These are phyloP conservation scores for Termitomyces sp. DNA, from an alignment of 1,284 basidiomycete genomes.

Conservation along the genomic window DNA sequence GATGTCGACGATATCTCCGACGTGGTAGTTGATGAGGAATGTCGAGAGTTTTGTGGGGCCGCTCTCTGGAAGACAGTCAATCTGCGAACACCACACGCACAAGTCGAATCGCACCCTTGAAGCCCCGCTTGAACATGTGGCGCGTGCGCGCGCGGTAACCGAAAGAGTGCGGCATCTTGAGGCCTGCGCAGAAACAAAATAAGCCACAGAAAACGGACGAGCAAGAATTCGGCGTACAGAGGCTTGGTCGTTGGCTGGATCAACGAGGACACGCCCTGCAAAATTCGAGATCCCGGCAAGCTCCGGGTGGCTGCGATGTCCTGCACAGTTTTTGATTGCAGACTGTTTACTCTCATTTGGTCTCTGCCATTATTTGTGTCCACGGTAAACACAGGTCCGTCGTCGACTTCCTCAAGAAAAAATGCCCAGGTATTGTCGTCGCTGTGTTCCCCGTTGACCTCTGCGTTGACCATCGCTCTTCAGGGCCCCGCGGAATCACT, in stretches of 20 bases:
- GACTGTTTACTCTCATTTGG: conserved; percentile 31
- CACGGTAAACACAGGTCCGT: conserved; percentile 19
- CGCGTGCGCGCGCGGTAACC: conserved; percentile 99
- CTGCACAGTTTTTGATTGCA: conserved; percentile 38
- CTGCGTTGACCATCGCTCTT: conserved; percentile 30
- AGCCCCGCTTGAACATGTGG: conserved; percentile 98
- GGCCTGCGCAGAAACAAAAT: conserved; percentile 31
- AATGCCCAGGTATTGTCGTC: conserved; percentile 73
- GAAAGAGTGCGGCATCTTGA: conserved; percentile 99
- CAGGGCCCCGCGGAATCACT: conserved; percentile 84
- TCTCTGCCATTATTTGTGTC: conserved; percentile 16
- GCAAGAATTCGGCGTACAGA: conserved; percentile 35
- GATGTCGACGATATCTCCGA: conserved; percentile 99
- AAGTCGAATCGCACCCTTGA: conserved; percentile 70
- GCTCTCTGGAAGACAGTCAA: conserved; percentile 59
- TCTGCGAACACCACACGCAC: conserved; percentile 6
- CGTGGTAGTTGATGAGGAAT: conserved; percentile 88
- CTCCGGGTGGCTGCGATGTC: conserved; percentile 39
- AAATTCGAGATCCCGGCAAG: conserved; percentile 28
- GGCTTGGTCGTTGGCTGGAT: conserved; percentile 42
- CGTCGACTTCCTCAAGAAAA: conserved; percentile 52
- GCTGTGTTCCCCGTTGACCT: conserved; percentile 13
- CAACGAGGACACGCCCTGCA: conserved; percentile 28
- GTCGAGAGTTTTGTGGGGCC: conserved; percentile 91
- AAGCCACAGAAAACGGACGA: conserved; percentile 19